Base-by-base conservation (phyloP, 306 rosid genomes). In the Erythrophleum fordii region DNA sequence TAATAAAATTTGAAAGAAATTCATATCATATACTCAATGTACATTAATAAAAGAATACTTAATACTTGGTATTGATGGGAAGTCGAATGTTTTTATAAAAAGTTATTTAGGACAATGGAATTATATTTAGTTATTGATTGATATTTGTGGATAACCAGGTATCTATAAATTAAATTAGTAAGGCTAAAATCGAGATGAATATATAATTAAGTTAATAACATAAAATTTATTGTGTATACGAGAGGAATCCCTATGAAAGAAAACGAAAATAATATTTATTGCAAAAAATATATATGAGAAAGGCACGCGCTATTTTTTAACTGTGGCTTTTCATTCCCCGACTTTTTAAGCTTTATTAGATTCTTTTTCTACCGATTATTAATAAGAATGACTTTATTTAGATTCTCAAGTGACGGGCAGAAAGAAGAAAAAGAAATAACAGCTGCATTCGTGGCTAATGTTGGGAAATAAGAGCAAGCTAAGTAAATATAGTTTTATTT, bases 331-430 rank as follows among this genome's bases (percentile, higher is more conserved):
- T 49, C 35, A 28, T 20, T 72, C 75, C 67, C 48, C 72, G 31
- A 6, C 78, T 29, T 75, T 65, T 73, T 39, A 29, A 58, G 6
- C 86, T 80, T 80, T 78, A 78, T 61, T 62, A 42, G 72, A 82
- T 82, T 75, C 77, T 84, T 76, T 77, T n/a, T 84, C 46, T 74
- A 58, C 46, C 45, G 70, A 75, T 74, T 52, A 79, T 53, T 73
- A 25, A 75, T 11, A 70, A 78, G 42, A 26, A 62, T 7, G 5
- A 35, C 51, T 77, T 77, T 46, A 77, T 67, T 66, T 11, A 69
- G 79, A 73, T 78, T 86, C 79, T 84, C 8, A 6, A 29, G 82
- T 71, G 87, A 72, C 76, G 53, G 69, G 48, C 56, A 78, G 58
- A 72, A 79, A 55, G 35, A 46, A 28, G 26, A 41, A 8, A 51